phyloP scores from a whole-genome alignment of 495 filamentous ascomycete genomes.

The Penicillium ochrochloron region DNA sequence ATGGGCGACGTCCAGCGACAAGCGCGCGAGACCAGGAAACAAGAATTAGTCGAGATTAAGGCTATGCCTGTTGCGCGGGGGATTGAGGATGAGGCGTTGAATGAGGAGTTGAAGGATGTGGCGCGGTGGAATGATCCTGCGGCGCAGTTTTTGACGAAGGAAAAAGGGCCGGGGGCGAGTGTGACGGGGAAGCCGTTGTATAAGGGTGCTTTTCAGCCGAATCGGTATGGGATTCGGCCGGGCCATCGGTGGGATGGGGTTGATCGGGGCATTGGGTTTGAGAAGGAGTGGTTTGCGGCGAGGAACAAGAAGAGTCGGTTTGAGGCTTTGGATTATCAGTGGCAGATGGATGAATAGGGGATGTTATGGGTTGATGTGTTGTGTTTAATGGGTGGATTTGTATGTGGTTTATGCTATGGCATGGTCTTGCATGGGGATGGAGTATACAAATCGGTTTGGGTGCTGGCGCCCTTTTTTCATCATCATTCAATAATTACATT shows the following conservation, averaged over 20 bases:
- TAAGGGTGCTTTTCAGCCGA: slow-evolving; percentile 77
- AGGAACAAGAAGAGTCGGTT: slow-evolving; percentile 74
- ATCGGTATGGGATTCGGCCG: slow-evolving; percentile 91
- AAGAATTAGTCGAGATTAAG: slow-evolving; percentile 74
- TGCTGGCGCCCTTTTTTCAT: slow-evolving; percentile 30
- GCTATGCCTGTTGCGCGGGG: slow-evolving; percentile 78
- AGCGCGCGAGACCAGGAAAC: slow-evolving; percentile 58
- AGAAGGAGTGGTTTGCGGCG: slow-evolving; percentile 90
- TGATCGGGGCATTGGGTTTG: slow-evolving; percentile 91
- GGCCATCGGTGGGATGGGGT: slow-evolving; percentile 98
- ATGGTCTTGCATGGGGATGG: slow-evolving; percentile 12
- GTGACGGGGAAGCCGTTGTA: slow-evolving; percentile 75
- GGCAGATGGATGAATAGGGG: slow-evolving; percentile 87
- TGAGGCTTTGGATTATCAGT: slow-evolving; percentile 83
- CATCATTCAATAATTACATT: not conserved
- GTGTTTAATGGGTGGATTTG: not conserved
- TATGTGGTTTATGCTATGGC: not conserved
- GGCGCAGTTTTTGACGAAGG: slow-evolving; percentile 72
- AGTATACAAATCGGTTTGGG: slow-evolving; percentile 11
- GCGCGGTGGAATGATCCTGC: slow-evolving; percentile 95
- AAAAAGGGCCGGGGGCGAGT: slow-evolving; percentile 45
- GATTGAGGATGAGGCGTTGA: slow-evolving; percentile 81
- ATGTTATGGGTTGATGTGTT: not conserved
- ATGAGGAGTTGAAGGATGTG: slow-evolving; percentile 74
- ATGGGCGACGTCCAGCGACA: slow-evolving; percentile 83